Base-by-base conservation (phyloP, 495 filamentous ascomycete genomes). In the Penicillium malachiteum region DNA sequence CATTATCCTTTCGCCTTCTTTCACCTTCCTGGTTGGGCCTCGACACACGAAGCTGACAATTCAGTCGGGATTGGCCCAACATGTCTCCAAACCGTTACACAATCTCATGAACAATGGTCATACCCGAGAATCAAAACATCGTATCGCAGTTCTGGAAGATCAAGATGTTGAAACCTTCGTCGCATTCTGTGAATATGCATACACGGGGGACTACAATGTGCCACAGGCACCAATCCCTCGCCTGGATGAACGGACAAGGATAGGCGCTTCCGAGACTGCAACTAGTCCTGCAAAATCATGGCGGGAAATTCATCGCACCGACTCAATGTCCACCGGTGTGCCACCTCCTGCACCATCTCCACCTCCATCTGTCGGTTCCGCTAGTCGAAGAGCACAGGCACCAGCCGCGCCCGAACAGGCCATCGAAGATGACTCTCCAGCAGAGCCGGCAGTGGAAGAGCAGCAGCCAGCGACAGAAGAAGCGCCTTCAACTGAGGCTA, bases 1-100 rank as follows among this genome's bases (percentile, higher is more conserved):
- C 42, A 75, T 76, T 51, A 66, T 76, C 32, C 67, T 69, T 44
- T 76, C 74, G 32, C 67, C 67, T 18, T 70, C 71, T 18, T 81
- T 80, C 48, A 78, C 74, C 57, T 81, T 80, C 56, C 65, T 79
- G n/a, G 73, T 81, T 57, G 77, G 77, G 12, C 74, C 71, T 16
- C 60, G 63, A 18, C 70, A 74, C 51, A 72, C 73, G 30, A 75
- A 75, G 53, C 59, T 76, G 55, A 75, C 70, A n/a, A 71, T 80
- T 54, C 77, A 81, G 61, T 71, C 75, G 35, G 75, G 67, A 14
- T 63, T 81, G 34, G 73, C 76, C 18, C 67, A 71, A 33, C 71
- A 78, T 72, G 72, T 80, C 52, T 80, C 77, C 34, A 63, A 65
- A 21, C 77, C 77, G 5, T 52, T 81, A n/a, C 70, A 76, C 50